Conservation (phyloP, 306 rosid species). For the Acacia crassicarpa region DNA sequence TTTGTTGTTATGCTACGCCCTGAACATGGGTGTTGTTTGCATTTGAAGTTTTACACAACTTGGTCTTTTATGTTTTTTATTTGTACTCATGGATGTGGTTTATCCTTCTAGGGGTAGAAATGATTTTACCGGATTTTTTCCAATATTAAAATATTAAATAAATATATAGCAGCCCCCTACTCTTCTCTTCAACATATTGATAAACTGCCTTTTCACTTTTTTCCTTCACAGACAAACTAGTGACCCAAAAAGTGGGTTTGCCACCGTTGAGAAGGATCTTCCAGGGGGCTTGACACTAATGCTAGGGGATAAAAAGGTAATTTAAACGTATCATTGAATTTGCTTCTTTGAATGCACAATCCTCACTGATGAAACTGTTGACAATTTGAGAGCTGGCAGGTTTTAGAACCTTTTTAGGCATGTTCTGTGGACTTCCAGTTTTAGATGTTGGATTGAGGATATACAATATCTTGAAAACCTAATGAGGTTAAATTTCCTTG, state of each 20-base stretch:
- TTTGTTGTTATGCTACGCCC: background rate
- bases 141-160: background rate
- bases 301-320: constrained; percentile 97
- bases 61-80: background rate
- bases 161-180: background rate
- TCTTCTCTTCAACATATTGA: constrained; percentile 14
- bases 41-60: background rate
- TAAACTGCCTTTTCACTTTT: background rate
- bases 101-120: background rate
- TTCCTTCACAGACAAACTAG: constrained; percentile 79
- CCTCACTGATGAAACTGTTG: background rate
- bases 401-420: background rate
- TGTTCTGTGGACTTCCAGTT: background rate
- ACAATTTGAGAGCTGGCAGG: background rate
- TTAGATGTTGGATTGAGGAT: background rate
- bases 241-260: constrained; percentile 95
- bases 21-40: background rate
- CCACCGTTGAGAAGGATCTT: constrained; percentile 92
- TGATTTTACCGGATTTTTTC: background rate
- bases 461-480: background rate
- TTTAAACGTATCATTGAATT: constrained; percentile 3
- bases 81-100: background rate
- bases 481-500: background rate
- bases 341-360: constrained; percentile 1
- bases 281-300: constrained; percentile 98